phyloP scores from a whole-genome alignment of 495 filamentous ascomycete species.

The Schizothecium vesticola region DNA sequence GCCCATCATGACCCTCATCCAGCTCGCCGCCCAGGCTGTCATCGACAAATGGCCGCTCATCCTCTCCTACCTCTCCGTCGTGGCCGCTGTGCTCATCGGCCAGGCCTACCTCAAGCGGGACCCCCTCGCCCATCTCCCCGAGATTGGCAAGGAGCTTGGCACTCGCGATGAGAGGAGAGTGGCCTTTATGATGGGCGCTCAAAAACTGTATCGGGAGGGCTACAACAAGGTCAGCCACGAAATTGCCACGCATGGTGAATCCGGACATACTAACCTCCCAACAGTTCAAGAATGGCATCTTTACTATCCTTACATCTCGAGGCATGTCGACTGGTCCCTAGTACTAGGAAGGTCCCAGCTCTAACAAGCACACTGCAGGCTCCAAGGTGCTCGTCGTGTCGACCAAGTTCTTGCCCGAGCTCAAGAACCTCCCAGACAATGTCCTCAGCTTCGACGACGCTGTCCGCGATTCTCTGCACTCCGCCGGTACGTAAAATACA shows the following conservation, averaged over 20 bases:
- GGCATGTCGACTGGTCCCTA: conserved; percentile 12
- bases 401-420: conserved; percentile 29
- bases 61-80: conserved; percentile 18
- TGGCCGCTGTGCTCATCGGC: conserved; percentile 21
- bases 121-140: conserved; percentile 20
- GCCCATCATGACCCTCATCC: conserved; percentile 14
- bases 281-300: conserved; percentile 35
- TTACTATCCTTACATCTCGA: conserved; percentile 25
- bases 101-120: conserved; percentile 16
- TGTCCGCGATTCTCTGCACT: conserved; percentile 22
- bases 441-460: conserved; percentile 32
- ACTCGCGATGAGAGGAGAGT: conserved; percentile 29
- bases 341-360: neutral
- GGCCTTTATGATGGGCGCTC: conserved; percentile 23
- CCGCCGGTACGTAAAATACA: no score
- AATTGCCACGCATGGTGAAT: no score
- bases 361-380: neutral
- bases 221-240: conserved; percentile 26
- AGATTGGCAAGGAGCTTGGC: conserved; percentile 27
- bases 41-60: conserved; percentile 26
- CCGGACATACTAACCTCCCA: neutral
- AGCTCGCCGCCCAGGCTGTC: conserved; percentile 4
- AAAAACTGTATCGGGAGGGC: conserved; percentile 28
- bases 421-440: conserved; percentile 34
- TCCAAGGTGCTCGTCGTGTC: conserved; percentile 30